Percentiles rank a stretch among this genome's conserved stretches.
Conservation (phyloP, 768 basidiomycete species). For the Suillus sp. region DNA sequence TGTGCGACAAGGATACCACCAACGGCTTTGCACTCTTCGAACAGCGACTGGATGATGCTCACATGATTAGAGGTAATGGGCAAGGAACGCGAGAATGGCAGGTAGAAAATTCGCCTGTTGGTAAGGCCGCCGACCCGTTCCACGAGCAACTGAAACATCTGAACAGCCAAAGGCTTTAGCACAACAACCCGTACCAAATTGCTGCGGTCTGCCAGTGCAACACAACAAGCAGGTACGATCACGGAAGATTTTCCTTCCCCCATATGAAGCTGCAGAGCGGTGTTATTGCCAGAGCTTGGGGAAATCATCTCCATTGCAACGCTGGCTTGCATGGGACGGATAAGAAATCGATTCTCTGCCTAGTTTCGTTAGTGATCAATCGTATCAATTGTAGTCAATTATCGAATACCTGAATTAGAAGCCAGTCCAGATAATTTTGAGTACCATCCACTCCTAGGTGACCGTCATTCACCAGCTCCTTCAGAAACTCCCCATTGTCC, state of each 20-base stretch:
- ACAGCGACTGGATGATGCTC: constrained; percentile 9
- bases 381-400: background rate
- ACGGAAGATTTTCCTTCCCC: constrained; percentile 54
- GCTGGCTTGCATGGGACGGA: constrained; percentile 30
- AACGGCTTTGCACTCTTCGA: constrained; percentile 34
- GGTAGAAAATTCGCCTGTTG: constrained; percentile 35
- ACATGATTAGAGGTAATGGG: constrained; percentile 25
- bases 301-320: constrained; percentile 36
- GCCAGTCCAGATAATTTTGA: constrained; percentile 20
- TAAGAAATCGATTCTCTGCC: constrained; percentile 29
- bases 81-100: constrained; percentile 35
- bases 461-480: constrained; percentile 22
- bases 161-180: constrained; percentile 33
- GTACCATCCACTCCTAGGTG: constrained; percentile 21
- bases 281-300: constrained; percentile 33
- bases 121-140: constrained; percentile 33
- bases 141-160: constrained; percentile 38
- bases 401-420: constrained; percentile 24
- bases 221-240: constrained; percentile 36
- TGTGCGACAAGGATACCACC: constrained; percentile 48
- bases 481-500: constrained; percentile 18
- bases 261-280: constrained; percentile 53
- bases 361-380: constrained; percentile 20
- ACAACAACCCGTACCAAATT: constrained; percentile 35
- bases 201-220: constrained; percentile 29